Evolutionary conservation across 1,139 yeast species (phyloP).

Genomic region (Candida sojae): DNA sequence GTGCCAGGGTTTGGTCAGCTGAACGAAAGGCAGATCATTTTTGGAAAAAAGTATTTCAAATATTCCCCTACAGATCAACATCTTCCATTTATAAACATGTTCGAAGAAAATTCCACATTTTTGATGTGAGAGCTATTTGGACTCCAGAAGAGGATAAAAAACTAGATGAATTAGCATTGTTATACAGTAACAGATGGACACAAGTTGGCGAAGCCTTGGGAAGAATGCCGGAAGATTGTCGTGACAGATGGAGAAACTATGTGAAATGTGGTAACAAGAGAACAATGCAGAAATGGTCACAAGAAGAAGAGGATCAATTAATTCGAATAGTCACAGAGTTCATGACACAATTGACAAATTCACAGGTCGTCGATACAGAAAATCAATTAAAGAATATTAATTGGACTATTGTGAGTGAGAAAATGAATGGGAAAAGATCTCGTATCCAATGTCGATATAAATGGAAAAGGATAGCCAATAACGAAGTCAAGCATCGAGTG

Average conservation of each 20-base stretch:
- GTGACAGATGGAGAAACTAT: slow-evolving; percentile 95
- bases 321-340: slow-evolving; percentile 54
- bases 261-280: slow-evolving; percentile 84
- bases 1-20: slow-evolving; percentile 84
- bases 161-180: slow-evolving; percentile 61
- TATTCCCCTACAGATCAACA: slow-evolving; percentile 79
- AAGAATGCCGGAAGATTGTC: slow-evolving; percentile 96
- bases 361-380: slow-evolving; percentile 15
- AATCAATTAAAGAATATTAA: slow-evolving; percentile 43
- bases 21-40: slow-evolving; percentile 84
- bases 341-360: slow-evolving; percentile 21
- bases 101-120: slow-evolving; percentile 83
- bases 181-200: slow-evolving; percentile 84
- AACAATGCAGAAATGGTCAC: slow-evolving; percentile 75
- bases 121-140: slow-evolving; percentile 89
- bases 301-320: slow-evolving; percentile 67
- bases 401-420: slow-evolving; percentile 89
- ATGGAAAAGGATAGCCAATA: slow-evolving; percentile 77
- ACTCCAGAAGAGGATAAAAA: slow-evolving; percentile 73
- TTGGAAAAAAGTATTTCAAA: slow-evolving; percentile 80
- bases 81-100: slow-evolving; percentile 93
- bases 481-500: slow-evolving; percentile 55
- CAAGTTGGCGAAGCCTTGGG: slow-evolving; percentile 74
- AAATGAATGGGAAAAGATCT: slow-evolving; percentile 85
- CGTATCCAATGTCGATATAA: slow-evolving; percentile 94